phyloP scores from a whole-genome alignment of 2,329 filamentous ascomycete genomes.

The Trichoderma semiorbis region DNA sequence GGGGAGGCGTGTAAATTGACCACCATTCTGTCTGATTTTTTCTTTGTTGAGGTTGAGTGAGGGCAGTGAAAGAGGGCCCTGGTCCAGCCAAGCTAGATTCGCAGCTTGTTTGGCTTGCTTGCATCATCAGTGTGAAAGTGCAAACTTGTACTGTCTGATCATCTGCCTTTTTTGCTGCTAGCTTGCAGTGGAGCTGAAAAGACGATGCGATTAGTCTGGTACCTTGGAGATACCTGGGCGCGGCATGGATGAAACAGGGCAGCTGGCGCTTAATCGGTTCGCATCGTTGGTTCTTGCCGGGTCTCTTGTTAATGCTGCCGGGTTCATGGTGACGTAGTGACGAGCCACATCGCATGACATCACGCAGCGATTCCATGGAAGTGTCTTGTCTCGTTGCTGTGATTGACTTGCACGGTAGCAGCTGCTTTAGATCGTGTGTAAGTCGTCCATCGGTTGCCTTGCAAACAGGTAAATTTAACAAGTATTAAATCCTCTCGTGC shows the following conservation, averaged over 20 bases:
- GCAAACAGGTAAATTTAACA: not conserved
- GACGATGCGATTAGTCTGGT: not conserved
- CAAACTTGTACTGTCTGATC: not conserved
- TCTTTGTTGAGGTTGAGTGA: not conserved
- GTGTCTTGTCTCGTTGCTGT: not conserved
- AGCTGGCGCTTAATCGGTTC: not conserved
- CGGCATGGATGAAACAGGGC: not conserved
- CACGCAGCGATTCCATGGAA: not conserved
- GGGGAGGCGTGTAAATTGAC: not conserved
- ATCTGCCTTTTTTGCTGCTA: conserved; percentile 1
- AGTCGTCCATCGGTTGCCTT: not conserved
- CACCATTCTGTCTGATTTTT: not conserved
- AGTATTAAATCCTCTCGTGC: not conserved
- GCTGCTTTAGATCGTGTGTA: not conserved
- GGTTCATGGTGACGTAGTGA: conserved; percentile 11
- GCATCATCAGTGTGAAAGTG: conserved; percentile 3
- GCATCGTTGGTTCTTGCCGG: not conserved
- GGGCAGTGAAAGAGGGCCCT: not conserved
- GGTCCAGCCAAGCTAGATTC: not conserved
- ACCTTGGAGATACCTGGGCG: not conserved
- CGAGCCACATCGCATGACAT: conserved; percentile 17
- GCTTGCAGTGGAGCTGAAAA: not conserved
- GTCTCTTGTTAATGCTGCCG: not conserved
- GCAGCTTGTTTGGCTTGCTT: not conserved
- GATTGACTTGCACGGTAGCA: not conserved